These are phyloP conservation scores for Passiflora organensis DNA, from an alignment of 345 rosid species.

Conservation along the genomic window DNA sequence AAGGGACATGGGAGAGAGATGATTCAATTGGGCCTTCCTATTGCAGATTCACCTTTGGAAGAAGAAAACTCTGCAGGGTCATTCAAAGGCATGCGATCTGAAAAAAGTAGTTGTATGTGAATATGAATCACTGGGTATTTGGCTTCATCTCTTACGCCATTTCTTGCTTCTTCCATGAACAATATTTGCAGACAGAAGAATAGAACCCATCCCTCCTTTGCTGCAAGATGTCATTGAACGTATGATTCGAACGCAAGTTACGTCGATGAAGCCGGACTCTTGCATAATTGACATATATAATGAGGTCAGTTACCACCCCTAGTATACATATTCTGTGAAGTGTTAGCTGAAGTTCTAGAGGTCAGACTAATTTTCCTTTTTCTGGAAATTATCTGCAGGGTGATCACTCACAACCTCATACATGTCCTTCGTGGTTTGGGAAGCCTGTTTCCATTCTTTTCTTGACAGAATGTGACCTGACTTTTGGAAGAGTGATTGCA, in stretches of 20 bases:
- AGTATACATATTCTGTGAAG: not conserved
- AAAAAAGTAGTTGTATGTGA: not conserved
- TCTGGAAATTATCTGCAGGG: slow-evolving; percentile 42
- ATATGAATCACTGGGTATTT: not conserved
- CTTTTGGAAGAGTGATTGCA: slow-evolving; percentile 65
- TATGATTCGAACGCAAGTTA: slow-evolving; percentile 49
- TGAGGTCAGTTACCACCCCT: slow-evolving; percentile 77
- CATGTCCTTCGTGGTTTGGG: slow-evolving; percentile 73
- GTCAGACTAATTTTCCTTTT: slow-evolving; percentile 5
- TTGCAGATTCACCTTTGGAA: slow-evolving; percentile 67
- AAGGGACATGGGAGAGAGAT: slow-evolving; percentile 94
- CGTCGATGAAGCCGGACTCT: slow-evolving; percentile 67
- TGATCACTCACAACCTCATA: slow-evolving; percentile 82
- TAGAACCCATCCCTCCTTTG: slow-evolving; percentile 65
- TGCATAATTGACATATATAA: slow-evolving; percentile 78
- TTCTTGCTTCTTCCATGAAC: slow-evolving; percentile 1
- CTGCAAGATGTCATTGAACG: slow-evolving; percentile 73
- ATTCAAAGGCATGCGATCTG: slow-evolving; percentile 54
- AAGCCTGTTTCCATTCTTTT: slow-evolving; percentile 62
- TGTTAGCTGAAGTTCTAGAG: not conserved
- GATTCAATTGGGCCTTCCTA: slow-evolving; percentile 84
- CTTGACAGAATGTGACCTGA: slow-evolving; percentile 75
- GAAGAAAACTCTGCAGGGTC: slow-evolving; percentile 45
- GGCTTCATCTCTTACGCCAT: not conserved
- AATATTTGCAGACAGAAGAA: slow-evolving; percentile 45